Conservation (phyloP, 495 filamentous ascomycete genomes). For the Trichoderma virens region DNA sequence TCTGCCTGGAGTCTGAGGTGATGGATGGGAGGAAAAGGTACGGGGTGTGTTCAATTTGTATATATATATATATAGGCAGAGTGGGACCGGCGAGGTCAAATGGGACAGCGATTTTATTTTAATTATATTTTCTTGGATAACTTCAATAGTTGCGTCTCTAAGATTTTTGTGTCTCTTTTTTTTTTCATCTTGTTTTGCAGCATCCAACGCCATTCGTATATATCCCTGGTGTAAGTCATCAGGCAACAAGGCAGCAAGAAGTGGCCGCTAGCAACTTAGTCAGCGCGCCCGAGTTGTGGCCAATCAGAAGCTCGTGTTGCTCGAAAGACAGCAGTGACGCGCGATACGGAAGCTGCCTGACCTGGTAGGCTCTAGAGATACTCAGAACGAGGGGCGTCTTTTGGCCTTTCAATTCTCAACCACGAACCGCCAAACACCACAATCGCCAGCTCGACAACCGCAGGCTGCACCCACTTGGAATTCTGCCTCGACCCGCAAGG, state of each 20-base stretch:
- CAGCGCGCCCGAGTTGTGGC: not conserved
- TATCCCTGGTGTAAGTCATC: not conserved
- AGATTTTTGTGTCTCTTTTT: not conserved
- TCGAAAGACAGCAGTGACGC: constrained; percentile 3
- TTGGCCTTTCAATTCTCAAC: not conserved
- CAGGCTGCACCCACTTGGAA: not conserved
- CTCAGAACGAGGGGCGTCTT: not conserved
- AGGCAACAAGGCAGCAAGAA: not conserved
- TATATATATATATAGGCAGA: not conserved
- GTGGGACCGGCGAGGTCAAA: not conserved
- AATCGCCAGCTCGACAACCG: not conserved
- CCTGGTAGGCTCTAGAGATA: not conserved
- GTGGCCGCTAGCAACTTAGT: not conserved
- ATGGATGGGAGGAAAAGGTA: not conserved
- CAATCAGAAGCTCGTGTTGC: not conserved
- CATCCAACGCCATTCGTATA: too few species aligned
- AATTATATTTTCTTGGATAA: not conserved
- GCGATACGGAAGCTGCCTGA: constrained; percentile 12
- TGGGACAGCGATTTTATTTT: not conserved
- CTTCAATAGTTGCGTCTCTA: not conserved
- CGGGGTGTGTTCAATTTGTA: not conserved
- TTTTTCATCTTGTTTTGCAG: not conserved
- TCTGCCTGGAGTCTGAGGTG: not conserved
- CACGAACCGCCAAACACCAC: not conserved
- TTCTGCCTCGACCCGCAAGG: not conserved